Evolutionary conservation across 208 protist genomes (phyloP).

Genomic region (Tetramitus jugosus): DNA sequence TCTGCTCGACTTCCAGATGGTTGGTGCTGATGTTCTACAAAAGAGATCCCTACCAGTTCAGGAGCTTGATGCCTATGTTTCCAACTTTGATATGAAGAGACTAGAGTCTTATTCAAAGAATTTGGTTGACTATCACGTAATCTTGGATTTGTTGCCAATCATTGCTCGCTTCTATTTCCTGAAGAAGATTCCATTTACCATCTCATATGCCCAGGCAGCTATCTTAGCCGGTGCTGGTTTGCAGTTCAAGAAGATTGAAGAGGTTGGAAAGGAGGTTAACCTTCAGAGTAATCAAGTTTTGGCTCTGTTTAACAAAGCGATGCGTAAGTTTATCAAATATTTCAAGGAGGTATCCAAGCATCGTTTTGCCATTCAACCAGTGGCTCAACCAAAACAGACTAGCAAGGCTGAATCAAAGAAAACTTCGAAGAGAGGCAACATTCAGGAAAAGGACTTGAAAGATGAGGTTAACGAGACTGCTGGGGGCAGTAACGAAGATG

Average conservation of each 20-base stretch:
- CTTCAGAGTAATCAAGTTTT: slow-evolving; percentile 25
- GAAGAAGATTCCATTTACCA: slow-evolving; percentile 12
- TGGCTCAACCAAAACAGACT: too few relatives aligned
- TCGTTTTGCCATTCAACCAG: too few relatives aligned
- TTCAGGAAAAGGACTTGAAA: too few relatives aligned
- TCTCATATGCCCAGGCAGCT: slow-evolving; percentile 43
- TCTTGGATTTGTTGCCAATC: slow-evolving; percentile 68
- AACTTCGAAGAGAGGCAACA: too few relatives aligned
- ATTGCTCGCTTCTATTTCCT: slow-evolving; percentile 53
- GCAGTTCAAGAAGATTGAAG: slow-evolving; percentile 30
- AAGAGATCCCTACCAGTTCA: background rate
- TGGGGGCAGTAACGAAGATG: background rate
- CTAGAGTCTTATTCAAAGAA: slow-evolving; percentile 18
- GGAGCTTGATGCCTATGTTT: background rate
- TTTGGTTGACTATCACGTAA: slow-evolving; percentile 47
- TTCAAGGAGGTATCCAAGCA: background rate
- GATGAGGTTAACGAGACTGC: too few relatives aligned
- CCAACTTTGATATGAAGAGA: slow-evolving; percentile 21
- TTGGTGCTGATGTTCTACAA: background rate
- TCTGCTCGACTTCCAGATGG: slow-evolving; percentile 12
- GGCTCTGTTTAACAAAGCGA: slow-evolving; percentile 23
- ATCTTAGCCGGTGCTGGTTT: slow-evolving; percentile 64
- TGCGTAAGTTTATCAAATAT: slow-evolving; percentile 11
- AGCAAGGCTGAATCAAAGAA: too few relatives aligned
- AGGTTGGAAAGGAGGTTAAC: slow-evolving; percentile 27